A percentile compares a stretch with the other conserved stretches of the same genome.
Evolutionary conservation across 495 filamentous ascomycete species (phyloP).

Genomic region (Tuber microsphaerosporum): DNA sequence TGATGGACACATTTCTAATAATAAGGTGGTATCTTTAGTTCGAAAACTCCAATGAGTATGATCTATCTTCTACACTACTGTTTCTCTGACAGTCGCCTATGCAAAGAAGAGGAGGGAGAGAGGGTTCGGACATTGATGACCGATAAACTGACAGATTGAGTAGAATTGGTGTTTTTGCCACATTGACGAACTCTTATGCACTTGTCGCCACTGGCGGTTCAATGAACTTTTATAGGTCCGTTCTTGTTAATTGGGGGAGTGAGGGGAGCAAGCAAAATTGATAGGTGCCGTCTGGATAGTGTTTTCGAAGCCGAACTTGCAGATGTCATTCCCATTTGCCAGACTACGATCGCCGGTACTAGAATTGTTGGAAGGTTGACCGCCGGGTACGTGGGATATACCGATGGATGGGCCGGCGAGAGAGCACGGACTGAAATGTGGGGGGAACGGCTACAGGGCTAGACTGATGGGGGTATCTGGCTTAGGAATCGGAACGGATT

Average conservation of each 20-base stretch:
- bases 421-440: neutral
- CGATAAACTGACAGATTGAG: conserved; percentile 28
- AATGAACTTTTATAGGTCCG: conserved; percentile 92
- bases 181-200: conserved; percentile 91
- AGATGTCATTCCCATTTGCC: conserved; percentile 95
- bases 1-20: conserved; percentile 11
- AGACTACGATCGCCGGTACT: conserved; percentile 94
- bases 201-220: conserved; percentile 87
- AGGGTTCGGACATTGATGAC: neutral
- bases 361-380: conserved; percentile 92
- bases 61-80: conserved; percentile 41
- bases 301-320: conserved; percentile 95
- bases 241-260: neutral
- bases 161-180: conserved; percentile 93
- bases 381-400: conserved; percentile 61
- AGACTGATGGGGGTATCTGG: conserved; percentile 4
- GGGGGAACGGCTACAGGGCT: neutral
- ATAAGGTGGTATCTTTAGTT: conserved; percentile 51
- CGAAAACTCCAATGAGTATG: conserved; percentile 97
- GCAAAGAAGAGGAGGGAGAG: neutral
- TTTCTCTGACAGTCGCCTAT: conserved; percentile 6
- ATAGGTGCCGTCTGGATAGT: conserved; percentile 28
- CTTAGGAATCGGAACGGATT: conserved; percentile 87
- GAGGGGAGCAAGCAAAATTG: conserved; percentile 8
- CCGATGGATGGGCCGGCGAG: neutral